Percentiles rank a stretch among this genome's conserved stretches.
Evolutionary conservation across 306 rosid species (phyloP).

Genomic region (Oemleria cerasiformis): DNA sequence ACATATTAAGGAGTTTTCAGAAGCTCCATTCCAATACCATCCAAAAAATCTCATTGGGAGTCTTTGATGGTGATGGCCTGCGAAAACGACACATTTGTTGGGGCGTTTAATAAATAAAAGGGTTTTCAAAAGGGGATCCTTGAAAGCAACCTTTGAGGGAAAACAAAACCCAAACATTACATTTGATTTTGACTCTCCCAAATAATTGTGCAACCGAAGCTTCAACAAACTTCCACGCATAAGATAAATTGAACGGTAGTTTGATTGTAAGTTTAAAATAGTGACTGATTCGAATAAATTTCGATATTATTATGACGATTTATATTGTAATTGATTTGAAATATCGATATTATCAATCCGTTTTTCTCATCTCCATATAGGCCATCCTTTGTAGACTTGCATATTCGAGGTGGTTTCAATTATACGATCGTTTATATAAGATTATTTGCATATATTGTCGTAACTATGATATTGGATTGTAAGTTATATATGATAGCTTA

Average conservation of each 20-base stretch:
- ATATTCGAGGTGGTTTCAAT: too few species aligned
- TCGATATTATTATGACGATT: too few species aligned
- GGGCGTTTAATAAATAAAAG: conserved; percentile 16
- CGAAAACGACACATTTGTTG: conserved; percentile 47
- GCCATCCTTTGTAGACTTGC: too few species aligned
- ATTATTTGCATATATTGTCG: too few species aligned
- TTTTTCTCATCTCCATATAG: too few species aligned
- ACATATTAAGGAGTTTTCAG: conserved; percentile 25
- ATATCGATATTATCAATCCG: too few species aligned
- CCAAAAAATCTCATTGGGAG: conserved; percentile 54
- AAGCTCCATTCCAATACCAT: conserved; percentile 39
- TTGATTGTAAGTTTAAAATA: background rate
- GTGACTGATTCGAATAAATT: too few species aligned
- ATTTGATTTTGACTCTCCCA: conserved; percentile 23
- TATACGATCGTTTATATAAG: too few species aligned
- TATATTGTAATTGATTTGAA: too few species aligned
- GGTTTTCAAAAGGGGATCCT: conserved; percentile 26
- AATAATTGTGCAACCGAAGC: conserved; percentile 17
- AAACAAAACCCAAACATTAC: conserved; percentile 24
- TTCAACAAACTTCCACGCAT: conserved; percentile 16
- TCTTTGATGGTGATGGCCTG: conserved; percentile 41
- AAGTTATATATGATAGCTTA: background rate
- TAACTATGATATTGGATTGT: too few species aligned
- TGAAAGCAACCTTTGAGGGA: conserved; percentile 49
- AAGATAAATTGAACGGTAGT: conserved; percentile 1